Percentiles rank a stretch among this genome's conserved stretches.
These are phyloP conservation scores for Ceratorhiza oryzae-sativae DNA, from an alignment of 1,284 basidiomycete genomes.

Conservation along the genomic window DNA sequence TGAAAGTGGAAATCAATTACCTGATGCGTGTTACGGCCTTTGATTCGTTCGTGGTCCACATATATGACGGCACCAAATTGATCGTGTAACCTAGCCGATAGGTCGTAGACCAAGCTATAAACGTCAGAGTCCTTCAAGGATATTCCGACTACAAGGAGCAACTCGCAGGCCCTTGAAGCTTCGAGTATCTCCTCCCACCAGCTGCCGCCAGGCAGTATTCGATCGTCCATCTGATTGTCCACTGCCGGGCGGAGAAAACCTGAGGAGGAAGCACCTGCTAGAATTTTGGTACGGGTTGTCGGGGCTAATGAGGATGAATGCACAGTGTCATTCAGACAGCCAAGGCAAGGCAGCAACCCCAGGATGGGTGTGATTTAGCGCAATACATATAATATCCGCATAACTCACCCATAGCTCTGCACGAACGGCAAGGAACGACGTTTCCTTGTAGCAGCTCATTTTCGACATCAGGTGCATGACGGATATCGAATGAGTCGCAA, in stretches of 20 bases:
- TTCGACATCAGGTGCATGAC: neutral
- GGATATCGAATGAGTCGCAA: neutral
- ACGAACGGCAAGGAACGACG: neutral
- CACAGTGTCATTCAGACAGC: too few species aligned
- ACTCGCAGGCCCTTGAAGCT: neutral
- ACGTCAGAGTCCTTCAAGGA: neutral
- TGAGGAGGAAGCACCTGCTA: too few species aligned
- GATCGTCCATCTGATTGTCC: too few species aligned
- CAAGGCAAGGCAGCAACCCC: too few species aligned
- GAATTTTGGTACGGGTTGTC: too few species aligned
- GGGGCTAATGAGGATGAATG: too few species aligned
- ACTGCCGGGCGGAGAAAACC: too few species aligned
- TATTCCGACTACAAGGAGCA: neutral
- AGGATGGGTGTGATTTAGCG: too few species aligned
- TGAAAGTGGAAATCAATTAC: neutral
- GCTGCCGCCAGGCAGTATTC: neutral
- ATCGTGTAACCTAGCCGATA: neutral
- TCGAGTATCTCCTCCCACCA: neutral
- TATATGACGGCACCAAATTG: slow-evolving; percentile 3
- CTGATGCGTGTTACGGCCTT: neutral
- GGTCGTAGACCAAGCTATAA: neutral
- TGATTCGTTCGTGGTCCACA: neutral
- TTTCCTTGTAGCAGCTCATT: neutral
- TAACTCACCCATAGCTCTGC: neutral
- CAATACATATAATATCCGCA: neutral